Conservation (phyloP, 2,329 filamentous ascomycete species). For the Neofusicoccum kwambonambiense region DNA sequence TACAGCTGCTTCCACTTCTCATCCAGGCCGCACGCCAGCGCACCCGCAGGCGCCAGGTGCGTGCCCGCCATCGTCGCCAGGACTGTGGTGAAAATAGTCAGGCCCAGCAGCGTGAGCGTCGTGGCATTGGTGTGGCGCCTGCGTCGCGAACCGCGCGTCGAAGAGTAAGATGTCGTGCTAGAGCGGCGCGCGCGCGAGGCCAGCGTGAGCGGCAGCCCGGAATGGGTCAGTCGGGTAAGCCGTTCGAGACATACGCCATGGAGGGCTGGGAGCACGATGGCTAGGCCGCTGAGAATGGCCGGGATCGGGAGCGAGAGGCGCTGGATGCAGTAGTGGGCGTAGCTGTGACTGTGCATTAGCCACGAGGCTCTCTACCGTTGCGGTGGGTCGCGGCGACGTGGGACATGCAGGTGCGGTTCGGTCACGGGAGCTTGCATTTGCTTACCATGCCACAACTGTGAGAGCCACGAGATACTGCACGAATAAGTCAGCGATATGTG, state of each 20-base stretch:
- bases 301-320: conserved; percentile 35
- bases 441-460: conserved; percentile 33
- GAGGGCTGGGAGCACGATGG: conserved; percentile 35
- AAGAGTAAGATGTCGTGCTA: conserved; percentile 10
- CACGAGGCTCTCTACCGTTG: neutral
- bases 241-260: conserved; percentile 30
- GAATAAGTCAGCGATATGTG: conserved; percentile 1
- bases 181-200: neutral
- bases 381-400: neutral
- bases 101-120: conserved; percentile 20
- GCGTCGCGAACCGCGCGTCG: neutral
- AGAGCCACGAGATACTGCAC: conserved; percentile 35
- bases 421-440: neutral
- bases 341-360: neutral
- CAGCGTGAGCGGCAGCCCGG: neutral
- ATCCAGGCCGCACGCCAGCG: conserved; percentile 50
- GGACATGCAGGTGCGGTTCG: neutral
- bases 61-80: conserved; percentile 38
- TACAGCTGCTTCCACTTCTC: conserved; percentile 55
- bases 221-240: conserved; percentile 21
- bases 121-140: conserved; percentile 8
- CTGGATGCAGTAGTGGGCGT: conserved; percentile 2
- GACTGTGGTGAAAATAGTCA: conserved; percentile 36
- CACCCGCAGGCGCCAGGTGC: conserved; percentile 26
- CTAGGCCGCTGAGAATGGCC: conserved; percentile 33